phyloP scores from a whole-genome alignment of 2,329 filamentous ascomycete species.

The Verticillium isaacii region DNA sequence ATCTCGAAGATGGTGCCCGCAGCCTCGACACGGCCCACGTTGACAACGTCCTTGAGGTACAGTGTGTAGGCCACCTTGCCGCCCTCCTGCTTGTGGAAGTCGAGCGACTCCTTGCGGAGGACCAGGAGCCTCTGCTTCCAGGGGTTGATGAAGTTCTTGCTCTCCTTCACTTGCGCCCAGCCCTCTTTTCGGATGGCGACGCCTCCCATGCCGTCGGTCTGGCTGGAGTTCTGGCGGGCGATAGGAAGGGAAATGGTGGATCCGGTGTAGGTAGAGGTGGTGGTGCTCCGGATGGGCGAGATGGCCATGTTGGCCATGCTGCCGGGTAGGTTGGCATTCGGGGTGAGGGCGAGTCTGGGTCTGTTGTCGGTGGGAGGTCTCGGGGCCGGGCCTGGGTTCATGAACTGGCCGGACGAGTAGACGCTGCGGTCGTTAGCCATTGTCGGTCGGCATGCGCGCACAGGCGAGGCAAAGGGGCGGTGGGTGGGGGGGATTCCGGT shows the following conservation, averaged over 20 bases:
- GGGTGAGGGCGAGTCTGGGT: constrained; percentile 76
- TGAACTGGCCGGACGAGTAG: constrained; percentile 67
- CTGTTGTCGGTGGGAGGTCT: constrained; percentile 74
- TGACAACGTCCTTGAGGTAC: constrained; percentile 79
- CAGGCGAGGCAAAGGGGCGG: neutral
- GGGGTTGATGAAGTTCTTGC: constrained; percentile 73
- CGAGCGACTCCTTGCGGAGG: constrained; percentile 84
- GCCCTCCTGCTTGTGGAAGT: constrained; percentile 89
- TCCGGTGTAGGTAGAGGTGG: constrained; percentile 63
- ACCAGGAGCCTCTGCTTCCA: constrained; percentile 94
- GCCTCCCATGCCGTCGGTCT: constrained; percentile 60
- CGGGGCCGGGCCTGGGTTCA: constrained; percentile 95
- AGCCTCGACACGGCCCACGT: constrained; percentile 85
- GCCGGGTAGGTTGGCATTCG: constrained; percentile 67
- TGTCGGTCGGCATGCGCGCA: constrained; percentile 12
- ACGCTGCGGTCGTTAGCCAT: constrained; percentile 35
- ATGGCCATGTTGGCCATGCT: constrained; percentile 78
- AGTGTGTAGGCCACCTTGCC: constrained; percentile 86
- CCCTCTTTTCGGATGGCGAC: constrained; percentile 76
- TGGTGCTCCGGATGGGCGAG: constrained; percentile 62
- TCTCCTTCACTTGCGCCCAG: constrained; percentile 85
- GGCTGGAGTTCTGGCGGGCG: constrained; percentile 53
- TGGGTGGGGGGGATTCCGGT: neutral
- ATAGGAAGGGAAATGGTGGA: constrained; percentile 72
- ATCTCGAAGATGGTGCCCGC: constrained; percentile 93